Evolutionary conservation across 2,329 filamentous ascomycete species (phyloP).

Genomic region (Microcyclosporella mali): DNA sequence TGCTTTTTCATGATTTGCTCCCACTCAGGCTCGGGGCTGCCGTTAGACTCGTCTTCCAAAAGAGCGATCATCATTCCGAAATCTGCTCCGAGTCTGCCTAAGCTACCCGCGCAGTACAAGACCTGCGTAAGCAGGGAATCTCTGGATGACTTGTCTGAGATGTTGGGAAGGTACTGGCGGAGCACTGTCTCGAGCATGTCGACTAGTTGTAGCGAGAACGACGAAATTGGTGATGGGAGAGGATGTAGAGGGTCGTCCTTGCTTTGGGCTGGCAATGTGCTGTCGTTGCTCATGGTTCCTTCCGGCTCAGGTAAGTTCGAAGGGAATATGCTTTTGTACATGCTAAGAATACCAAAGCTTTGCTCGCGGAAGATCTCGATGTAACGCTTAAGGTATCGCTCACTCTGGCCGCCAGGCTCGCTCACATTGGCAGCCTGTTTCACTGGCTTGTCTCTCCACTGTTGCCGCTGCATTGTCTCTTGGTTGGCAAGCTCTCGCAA

Average conservation of each 20-base stretch:
- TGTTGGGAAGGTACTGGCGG: slow-evolving; percentile 68
- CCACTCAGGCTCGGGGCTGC: slow-evolving; percentile 61
- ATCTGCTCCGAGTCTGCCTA: slow-evolving; percentile 84
- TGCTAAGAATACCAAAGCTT: slow-evolving; percentile 89
- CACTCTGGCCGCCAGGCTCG: slow-evolving; percentile 82
- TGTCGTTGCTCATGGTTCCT: slow-evolving; percentile 1
- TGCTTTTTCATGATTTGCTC: slow-evolving; percentile 85
- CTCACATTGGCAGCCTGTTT: slow-evolving; percentile 35
- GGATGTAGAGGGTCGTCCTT: slow-evolving; percentile 39
- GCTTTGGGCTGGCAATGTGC: neutral
- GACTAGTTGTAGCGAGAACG: slow-evolving; percentile 78
- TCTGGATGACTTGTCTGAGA: slow-evolving; percentile 70
- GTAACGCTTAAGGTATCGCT: slow-evolving; percentile 88
- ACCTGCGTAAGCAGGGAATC: slow-evolving; percentile 91
- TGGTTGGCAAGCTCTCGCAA: slow-evolving; percentile 85
- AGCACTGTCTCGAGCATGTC: slow-evolving; percentile 74
- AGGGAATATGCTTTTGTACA: slow-evolving; percentile 86
- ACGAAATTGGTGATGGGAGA: slow-evolving; percentile 69
- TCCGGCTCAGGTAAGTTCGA: slow-evolving; percentile 42
- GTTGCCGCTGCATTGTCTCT: slow-evolving; percentile 53
- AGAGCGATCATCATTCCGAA: slow-evolving; percentile 81
- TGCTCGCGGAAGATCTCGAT: slow-evolving; percentile 97
- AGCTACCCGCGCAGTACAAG: slow-evolving; percentile 83
- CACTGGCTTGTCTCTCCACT: slow-evolving; percentile 25
- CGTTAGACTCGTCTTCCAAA: slow-evolving; percentile 43